Evolutionary conservation across 1,139 yeast species (phyloP), one percentile per base, ranked within the genome.

Genomic region (Sugiyamaella novakii): DNA sequence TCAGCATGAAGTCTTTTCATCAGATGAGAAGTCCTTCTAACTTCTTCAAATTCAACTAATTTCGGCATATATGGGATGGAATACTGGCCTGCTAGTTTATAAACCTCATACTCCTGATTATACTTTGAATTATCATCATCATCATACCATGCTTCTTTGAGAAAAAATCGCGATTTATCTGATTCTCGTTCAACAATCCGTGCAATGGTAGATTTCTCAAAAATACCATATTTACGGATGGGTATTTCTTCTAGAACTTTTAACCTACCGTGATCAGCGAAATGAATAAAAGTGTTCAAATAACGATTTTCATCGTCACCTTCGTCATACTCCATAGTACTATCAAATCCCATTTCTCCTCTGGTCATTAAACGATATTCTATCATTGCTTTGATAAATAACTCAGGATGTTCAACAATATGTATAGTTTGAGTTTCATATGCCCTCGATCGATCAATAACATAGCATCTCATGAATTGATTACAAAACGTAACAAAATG

Each of bases 291-390:
- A 5, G 17, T 31, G n/a, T 7, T 17, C n/a, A 15, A 17, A 31
- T 5, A 8, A 6, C 15, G 11, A 10, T 15, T 31, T 6, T 17
- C 35, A n/a, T 27, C 42, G 3, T 5, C 7, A 5, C 6, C 42
- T 10, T 38, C 33, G 3, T 38, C 42, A 10, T 15, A 10, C 11
- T 25, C n/a, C 3, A 38, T 38, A 21, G 31, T 38, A 11, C 7
- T 38, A 28, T 38, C 42, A 27, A 15, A 38, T 8, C 42, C 42
- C 24, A 38, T 25, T 27, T 38, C 42, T 28, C 24, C 42, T 27
- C 24, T 15, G 4, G 31, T 25, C 42, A 38, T 27, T 25, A 38
- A 17, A 3, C 42, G 28, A 21, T 38, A 38, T 27, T 38, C 42
- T 4, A 38, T 7, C 31, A 38, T 38, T 4, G 42, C 42, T 15